Evolutionary conservation across 208 protist genomes (phyloP).

Genomic region (Angomonas deanei): DNA sequence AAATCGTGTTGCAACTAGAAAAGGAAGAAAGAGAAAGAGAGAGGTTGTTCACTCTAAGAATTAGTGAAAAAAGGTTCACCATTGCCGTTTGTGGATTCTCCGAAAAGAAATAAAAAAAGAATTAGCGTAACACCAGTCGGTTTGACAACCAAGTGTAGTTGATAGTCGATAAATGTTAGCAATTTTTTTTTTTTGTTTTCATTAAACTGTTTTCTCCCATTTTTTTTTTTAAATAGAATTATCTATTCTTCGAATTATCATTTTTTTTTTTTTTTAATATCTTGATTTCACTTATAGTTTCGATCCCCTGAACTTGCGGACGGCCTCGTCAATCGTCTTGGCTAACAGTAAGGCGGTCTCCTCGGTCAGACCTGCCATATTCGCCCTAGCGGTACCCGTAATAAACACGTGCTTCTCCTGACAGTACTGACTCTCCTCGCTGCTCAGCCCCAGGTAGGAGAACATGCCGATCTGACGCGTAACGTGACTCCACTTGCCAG

Average conservation of each 20-base stretch:
- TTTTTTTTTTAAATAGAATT: not conserved
- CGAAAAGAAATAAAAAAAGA: slow-evolving; percentile 11
- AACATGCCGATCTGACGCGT: slow-evolving; percentile 98
- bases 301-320: slow-evolving; percentile 16
- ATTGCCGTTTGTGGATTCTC: not conserved
- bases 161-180: too few relatives aligned
- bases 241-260: too few relatives aligned
- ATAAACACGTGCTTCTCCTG: slow-evolving; percentile 73
- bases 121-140: too few relatives aligned
- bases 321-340: slow-evolving; percentile 55
- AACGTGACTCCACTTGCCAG: slow-evolving; percentile 94
- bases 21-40: slow-evolving; percentile 13
- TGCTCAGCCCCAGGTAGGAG: slow-evolving; percentile 94
- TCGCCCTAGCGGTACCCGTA: slow-evolving; percentile 61
- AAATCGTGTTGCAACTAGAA: slow-evolving; percentile 4
- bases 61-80: not conserved
- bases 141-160: too few relatives aligned
- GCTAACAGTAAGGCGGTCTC: slow-evolving; percentile 54
- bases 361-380: slow-evolving; percentile 77
- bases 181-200: not conserved
- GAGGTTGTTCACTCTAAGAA: not conserved
- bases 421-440: slow-evolving; percentile 73
- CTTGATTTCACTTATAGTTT: not conserved
- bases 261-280: slow-evolving; percentile 3
- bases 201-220: not conserved